These are phyloP conservation scores for Zygoascus hellenicus DNA, from an alignment of 1,139 yeast species.

Conservation along the genomic window DNA sequence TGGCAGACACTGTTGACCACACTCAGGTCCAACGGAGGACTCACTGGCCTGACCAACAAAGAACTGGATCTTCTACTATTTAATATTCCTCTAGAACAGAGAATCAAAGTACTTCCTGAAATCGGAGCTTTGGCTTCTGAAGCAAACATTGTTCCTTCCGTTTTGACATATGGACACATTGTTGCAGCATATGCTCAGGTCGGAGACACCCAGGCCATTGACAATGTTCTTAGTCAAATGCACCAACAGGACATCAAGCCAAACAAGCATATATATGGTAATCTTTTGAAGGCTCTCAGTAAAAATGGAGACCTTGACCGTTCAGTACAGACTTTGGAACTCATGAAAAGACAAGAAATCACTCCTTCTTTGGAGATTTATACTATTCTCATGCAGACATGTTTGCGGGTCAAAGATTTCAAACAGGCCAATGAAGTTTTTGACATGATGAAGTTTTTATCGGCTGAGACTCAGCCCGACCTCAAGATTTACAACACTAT, in stretches of 20 bases:
- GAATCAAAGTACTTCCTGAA: slow-evolving; percentile 20
- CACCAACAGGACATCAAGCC: slow-evolving; percentile 35
- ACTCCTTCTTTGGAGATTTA: slow-evolving; percentile 55
- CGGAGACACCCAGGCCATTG: slow-evolving; percentile 30
- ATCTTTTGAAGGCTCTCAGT: slow-evolving; percentile 39
- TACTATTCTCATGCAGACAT: slow-evolving; percentile 60
- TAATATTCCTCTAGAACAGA: slow-evolving; percentile 27
- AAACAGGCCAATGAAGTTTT: slow-evolving; percentile 65
- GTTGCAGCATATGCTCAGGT: slow-evolving; percentile 35
- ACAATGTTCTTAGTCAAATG: slow-evolving; percentile 32
- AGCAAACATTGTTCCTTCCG: slow-evolving; percentile 23
- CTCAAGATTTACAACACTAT: slow-evolving; percentile 62
- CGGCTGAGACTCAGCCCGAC: slow-evolving; percentile 61
- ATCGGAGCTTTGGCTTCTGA: slow-evolving; percentile 28
- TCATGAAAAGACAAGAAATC: slow-evolving; percentile 47
- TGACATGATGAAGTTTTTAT: slow-evolving; percentile 78
- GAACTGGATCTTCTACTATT: slow-evolving; percentile 27
- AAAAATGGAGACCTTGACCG: slow-evolving; percentile 32
- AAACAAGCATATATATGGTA: slow-evolving; percentile 39
- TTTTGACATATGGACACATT: slow-evolving; percentile 26
- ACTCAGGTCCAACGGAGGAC: slow-evolving; percentile 18
- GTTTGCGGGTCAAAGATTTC: slow-evolving; percentile 49
- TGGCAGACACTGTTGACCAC: slow-evolving; percentile 24
- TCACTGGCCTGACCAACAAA: slow-evolving; percentile 18
- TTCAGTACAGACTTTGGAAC: slow-evolving; percentile 34